Evolutionary conservation across 805 yeast genomes (phyloP), one percentile per base, ranked within the genome.

Genomic region (Yarrowia porcina): DNA sequence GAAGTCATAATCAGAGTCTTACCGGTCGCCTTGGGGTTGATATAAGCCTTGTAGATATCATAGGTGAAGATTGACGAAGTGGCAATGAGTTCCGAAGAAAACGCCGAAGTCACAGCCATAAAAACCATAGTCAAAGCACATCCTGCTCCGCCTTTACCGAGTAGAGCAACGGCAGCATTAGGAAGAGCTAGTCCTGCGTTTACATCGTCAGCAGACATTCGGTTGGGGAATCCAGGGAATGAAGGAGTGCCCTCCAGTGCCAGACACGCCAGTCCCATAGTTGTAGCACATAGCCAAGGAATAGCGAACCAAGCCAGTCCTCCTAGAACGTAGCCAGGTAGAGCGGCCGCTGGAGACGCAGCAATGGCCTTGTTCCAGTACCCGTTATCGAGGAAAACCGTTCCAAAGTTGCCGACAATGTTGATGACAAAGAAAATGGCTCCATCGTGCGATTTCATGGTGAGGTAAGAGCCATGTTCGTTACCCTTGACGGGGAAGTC

Each of bases 281-380:
- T 88, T 2, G 93, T 86, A 15, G 96, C 88, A 59, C 85, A 81
- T 64, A 89, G 80, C 79, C 86, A 87, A 50, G 97, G 97, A 67
- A 91, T 86, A 8, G 96, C 92, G 72, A 89, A 87, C 97, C 97
- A 91, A 0, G 93, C 88, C 47, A 91, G 73, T 28, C 97, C 97
- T 64, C 97, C 97, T 64, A 89, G 75, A 25, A 89, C 85, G 74
- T 91, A 91, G 21, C 96, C 97, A 8, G 94, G 93, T 67, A 90
- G 77, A 30, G 96, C 90, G 49, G 94, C 85, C 11, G 84, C 88
- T 21, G 96, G 96, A 65, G 87, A 81, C 9, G 93, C 86, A 28
- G 96, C 90, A 72, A 90, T 88, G 12, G 96, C 96, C 76, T 90
- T 90, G 76, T 88, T 88, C 85, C 91, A 89, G 75, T 90, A 90